Evolutionary conservation across 2,329 filamentous ascomycete genomes (phyloP).

Genomic region (Cladosporium sphaerospermum): DNA sequence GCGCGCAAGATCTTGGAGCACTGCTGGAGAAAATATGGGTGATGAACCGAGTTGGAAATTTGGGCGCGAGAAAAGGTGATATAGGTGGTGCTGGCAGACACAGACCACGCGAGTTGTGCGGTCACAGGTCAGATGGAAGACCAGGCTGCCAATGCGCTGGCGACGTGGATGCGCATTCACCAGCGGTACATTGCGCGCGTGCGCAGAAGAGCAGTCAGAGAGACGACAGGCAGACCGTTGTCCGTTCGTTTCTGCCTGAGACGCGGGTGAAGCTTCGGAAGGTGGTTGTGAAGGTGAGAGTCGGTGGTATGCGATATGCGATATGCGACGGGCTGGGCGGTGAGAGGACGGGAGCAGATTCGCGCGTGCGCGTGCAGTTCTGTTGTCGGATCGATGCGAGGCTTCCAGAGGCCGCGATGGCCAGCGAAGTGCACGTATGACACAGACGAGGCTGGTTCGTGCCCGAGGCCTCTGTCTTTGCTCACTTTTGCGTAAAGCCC

Average conservation of each 20-base stretch:
- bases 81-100: constrained; percentile 1
- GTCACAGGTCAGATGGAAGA: not conserved
- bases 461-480: not conserved
- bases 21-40: no score
- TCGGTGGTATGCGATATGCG: not conserved
- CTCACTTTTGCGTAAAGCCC: not conserved
- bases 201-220: not conserved
- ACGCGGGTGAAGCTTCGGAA: constrained; percentile 4
- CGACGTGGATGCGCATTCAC: not conserved
- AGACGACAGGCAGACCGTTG: not conserved
- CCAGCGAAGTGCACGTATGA: not conserved
- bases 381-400: not conserved
- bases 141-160: constrained; percentile 9
- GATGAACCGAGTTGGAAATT: no score
- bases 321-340: not conserved
- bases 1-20: no score
- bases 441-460: not conserved
- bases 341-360: not conserved
- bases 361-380: not conserved
- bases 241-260: not conserved
- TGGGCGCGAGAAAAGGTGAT: not conserved
- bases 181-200: not conserved
- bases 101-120: not conserved
- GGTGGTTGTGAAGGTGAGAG: not conserved
- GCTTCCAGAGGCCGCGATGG: not conserved